These are phyloP conservation scores for Yamadazyma scolyti DNA, from an alignment of 805 yeast genomes.

Conservation along the genomic window DNA sequence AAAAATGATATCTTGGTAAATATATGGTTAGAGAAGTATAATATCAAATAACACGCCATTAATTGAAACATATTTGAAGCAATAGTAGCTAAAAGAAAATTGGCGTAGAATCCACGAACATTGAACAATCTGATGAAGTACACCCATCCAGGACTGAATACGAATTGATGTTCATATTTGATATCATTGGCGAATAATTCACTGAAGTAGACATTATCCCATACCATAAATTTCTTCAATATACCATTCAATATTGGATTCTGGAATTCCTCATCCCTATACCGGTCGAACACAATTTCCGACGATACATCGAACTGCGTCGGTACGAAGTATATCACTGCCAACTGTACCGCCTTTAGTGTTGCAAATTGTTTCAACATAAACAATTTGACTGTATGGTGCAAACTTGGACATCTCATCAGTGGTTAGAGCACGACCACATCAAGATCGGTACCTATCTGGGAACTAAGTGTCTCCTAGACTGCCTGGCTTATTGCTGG, in stretches of 20 bases:
- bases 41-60: conserved; percentile 45
- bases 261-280: not conserved
- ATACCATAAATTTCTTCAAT: conserved; percentile 55
- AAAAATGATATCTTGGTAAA: conserved; percentile 19
- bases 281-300: conserved; percentile 23
- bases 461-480: too few relatives aligned
- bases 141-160: conserved; percentile 81
- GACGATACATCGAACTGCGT: conserved; percentile 50
- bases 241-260: conserved; percentile 13
- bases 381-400: too few relatives aligned
- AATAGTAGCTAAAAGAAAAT: conserved; percentile 44
- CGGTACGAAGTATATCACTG: conserved; percentile 38
- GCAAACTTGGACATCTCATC: too few relatives aligned
- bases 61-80: conserved; percentile 54
- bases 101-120: conserved; percentile 35
- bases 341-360: too few relatives aligned
- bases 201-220: conserved; percentile 85
- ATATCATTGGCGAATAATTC: conserved; percentile 49
- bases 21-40: conserved; percentile 40
- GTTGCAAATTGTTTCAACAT: too few relatives aligned
- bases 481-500: too few relatives aligned
- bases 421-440: too few relatives aligned
- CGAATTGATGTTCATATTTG: conserved; percentile 85
- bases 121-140: conserved; percentile 31
- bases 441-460: too few relatives aligned